Evolutionary conservation across 2,329 filamentous ascomycete species (phyloP), one percentile per base, ranked within the genome.

Genomic region (Ophiostoma triangulosporum): DNA sequence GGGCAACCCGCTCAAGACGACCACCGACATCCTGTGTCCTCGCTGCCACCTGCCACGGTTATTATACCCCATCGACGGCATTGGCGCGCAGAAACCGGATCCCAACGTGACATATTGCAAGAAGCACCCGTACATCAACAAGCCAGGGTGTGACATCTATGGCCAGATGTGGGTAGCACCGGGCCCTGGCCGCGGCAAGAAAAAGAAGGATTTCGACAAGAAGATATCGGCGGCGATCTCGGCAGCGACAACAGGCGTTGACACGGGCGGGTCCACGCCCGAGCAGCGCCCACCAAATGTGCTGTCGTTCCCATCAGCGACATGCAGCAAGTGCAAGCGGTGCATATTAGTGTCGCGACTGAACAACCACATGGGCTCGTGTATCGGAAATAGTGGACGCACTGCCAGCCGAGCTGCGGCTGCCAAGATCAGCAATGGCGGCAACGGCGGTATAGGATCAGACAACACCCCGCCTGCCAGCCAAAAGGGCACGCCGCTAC

Each of bases 101-200:
- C 84, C 84, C 0, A 73, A 75, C 58, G 72, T 82, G 60, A 79
- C 83, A 60, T 90, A 89, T 72, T 91, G 86, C 75, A 87, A 86
- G 67, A 81, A 82, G 59, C 81, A 84, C 57, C 85, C 86, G 0
- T 90, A 84, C 71, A 85, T 88, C 57, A 80, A 86, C 60, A 83
- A 86, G 64, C 74, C 80, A 2, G 84, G 84, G 56, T 85, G 82
- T 68, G 86, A 91, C 66, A 87, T 90, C 59, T 89, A 89, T 66
- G 86, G 84, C 50, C 87, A 89, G 67, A 86, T 84, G 27, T 90
- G 86, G 76, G 82, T 86, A 14, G 81, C 81, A 17, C 83, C 84
- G 22, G 78, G 78, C 0, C 81, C 81, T 22, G 81, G 81, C 14
- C 77, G 84, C 56, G 85, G 84, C 56, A 86, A 86, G 71, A 86